Conservation (phyloP, 495 filamentous ascomycete species). For the Trichoderma orchidacearum region DNA sequence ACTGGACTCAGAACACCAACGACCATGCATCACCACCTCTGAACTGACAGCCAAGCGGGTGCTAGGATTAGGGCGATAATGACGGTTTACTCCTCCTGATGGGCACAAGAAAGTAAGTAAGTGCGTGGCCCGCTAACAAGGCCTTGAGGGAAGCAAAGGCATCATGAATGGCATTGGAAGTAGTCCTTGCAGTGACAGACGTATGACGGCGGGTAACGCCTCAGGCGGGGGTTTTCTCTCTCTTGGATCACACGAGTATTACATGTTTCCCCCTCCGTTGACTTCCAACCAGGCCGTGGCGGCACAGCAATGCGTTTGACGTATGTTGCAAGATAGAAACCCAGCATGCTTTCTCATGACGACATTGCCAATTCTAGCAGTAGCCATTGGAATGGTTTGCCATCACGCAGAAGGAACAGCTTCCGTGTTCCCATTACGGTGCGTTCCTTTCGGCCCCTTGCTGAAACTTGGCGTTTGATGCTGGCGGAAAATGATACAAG, state of each 20-base stretch:
- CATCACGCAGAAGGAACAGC: background rate
- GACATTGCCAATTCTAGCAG: background rate
- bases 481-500: background rate
- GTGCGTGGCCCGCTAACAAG: background rate
- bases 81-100: background rate
- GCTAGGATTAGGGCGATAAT: background rate
- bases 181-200: background rate
- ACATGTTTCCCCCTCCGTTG: too few species aligned
- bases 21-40: too few species aligned
- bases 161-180: background rate
- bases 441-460: slow-evolving; percentile 1
- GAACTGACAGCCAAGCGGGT: too few species aligned
- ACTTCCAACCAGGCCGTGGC: background rate
- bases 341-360: background rate
- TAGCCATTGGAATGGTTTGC: background rate
- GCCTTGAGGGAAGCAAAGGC: background rate
- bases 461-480: background rate
- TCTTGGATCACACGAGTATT: background rate
- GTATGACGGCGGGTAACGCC: background rate
- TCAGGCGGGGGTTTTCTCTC: too few species aligned
- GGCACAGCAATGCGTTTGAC: background rate
- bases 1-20: too few species aligned
- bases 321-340: background rate
- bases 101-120: background rate
- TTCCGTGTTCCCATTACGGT: background rate